Base-by-base conservation (phyloP, 2,329 filamentous ascomycete genomes). In the Coniella vitis region DNA sequence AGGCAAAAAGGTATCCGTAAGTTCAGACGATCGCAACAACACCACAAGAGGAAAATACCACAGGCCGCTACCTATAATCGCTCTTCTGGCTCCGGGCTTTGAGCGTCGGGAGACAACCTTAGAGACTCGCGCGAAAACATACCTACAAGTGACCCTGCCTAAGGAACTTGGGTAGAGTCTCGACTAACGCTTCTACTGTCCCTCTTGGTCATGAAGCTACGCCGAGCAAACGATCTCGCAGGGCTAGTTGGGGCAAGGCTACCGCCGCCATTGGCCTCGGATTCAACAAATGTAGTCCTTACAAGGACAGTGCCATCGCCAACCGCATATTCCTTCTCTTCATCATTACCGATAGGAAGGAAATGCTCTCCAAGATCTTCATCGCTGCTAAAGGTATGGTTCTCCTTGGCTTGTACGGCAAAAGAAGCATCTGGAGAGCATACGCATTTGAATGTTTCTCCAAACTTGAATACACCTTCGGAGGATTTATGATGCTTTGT, bases 371-470 rank as follows among this genome's bases (percentile, higher is more conserved):
- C 93, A 0, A 98, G 76, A 51, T 84, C 79, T 48, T 90, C 84
- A 62, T 94, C 89, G 50, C 82, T 85, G 45, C 87, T 86, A 61
- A 97, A 91, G 1, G 83, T 87, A 60, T 86, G 81, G 61, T 95
- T 88, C 58, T 90, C 86, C 63, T 90, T 90, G 54, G 90, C 90
- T 55, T 87, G 79, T 53, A 98, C 64, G 63, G 89, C 86, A 77
- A 96, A 97, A 61, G 87, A 83, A 19, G 86, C 76, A 58, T 96
- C 91, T 2, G 91, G 83, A 1, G 84, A 78, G 67, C 90, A 94
- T 10, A 76, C 72, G 19, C 86, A 75, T 60, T 83, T 90, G 73
- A 93, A 91, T 1, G 80, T 83, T 64, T 95, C 88, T 55, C 89
- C 83, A 64, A 82, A 95, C 16, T 72, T 75, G 53, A 87, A 78